phyloP scores from a whole-genome alignment of 2,329 filamentous ascomycete species.

The Alternaria sp. region DNA sequence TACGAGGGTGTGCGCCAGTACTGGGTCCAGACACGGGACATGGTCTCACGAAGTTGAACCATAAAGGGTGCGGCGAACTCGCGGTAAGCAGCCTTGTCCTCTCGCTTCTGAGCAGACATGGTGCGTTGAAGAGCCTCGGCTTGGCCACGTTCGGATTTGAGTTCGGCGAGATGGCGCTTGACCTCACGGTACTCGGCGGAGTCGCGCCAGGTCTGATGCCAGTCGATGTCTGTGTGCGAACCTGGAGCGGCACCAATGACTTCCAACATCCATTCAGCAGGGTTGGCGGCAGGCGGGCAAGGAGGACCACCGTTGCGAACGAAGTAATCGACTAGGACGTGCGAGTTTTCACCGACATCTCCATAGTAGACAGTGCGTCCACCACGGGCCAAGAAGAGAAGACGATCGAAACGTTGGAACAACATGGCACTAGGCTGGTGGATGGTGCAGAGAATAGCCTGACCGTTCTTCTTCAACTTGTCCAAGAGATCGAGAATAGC shows the following conservation, averaged over 20 bases:
- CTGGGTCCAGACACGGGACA: conserved; percentile 81
- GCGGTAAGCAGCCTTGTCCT: conserved; percentile 65
- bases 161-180: conserved; percentile 54
- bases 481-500: conserved; percentile 87
- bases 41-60: conserved; percentile 71
- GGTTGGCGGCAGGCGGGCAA: conserved; percentile 75
- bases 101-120: conserved; percentile 49
- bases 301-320: conserved; percentile 71
- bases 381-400: conserved; percentile 78
- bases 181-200: conserved; percentile 55
- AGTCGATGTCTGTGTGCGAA: conserved; percentile 58
- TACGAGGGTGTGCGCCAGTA: conserved; percentile 91
- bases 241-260: conserved; percentile 62
- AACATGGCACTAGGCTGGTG: conserved; percentile 96
- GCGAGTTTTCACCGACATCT: conserved; percentile 74
- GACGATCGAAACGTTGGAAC: conserved; percentile 87
- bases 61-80: conserved; percentile 82
- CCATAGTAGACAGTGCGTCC: conserved; percentile 84
- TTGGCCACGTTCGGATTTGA: conserved; percentile 51
- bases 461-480: conserved; percentile 83
- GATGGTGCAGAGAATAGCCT: conserved; percentile 92
- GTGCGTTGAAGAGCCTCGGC: conserved; percentile 43
- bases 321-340: conserved; percentile 75
- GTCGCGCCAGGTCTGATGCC: conserved; percentile 57
- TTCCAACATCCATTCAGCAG: conserved; percentile 79